Conservation (phyloP, 2,329 filamentous ascomycete species). For the Sporothrix phasma region DNA sequence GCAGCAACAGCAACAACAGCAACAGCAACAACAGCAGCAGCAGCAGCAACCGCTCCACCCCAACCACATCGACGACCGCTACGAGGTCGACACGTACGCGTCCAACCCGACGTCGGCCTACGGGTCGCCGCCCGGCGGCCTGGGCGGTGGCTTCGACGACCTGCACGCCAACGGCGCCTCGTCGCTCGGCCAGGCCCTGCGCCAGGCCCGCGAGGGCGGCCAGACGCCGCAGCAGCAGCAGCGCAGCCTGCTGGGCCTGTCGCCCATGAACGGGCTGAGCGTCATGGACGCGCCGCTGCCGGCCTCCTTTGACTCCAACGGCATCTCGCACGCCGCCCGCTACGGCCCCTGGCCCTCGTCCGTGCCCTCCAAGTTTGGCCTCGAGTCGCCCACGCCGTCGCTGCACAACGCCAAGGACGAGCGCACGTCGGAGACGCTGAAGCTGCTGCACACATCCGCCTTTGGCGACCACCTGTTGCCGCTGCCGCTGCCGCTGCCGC, state of each 20-base stretch:
- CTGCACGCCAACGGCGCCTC: background rate
- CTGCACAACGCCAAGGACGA: slow-evolving; percentile 52
- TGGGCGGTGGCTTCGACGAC: background rate
- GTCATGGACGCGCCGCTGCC: slow-evolving; percentile 87
- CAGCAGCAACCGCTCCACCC: too few species aligned
- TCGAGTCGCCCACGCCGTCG: slow-evolving; percentile 76
- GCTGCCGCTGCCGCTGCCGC: too few species aligned
- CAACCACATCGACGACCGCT: slow-evolving; percentile 37
- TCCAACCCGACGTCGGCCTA: slow-evolving; percentile 53
- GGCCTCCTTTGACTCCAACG: slow-evolving; percentile 92
- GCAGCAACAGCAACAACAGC: slow-evolving; percentile 30
- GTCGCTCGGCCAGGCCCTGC: slow-evolving; percentile 43
- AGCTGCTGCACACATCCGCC: slow-evolving; percentile 55
- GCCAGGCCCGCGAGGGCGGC: slow-evolving; percentile 22
- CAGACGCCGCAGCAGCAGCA: slow-evolving; percentile 19
- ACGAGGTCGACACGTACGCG: slow-evolving; percentile 38
- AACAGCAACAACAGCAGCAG: background rate
- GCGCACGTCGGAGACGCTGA: slow-evolving; percentile 53
- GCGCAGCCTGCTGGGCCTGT: slow-evolving; percentile 62
- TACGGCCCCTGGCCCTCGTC: slow-evolving; percentile 88
- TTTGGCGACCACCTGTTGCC: slow-evolving; percentile 54
- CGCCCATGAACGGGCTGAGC: slow-evolving; percentile 67
- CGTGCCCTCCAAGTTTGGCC: slow-evolving; percentile 80
- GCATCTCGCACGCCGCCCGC: slow-evolving; percentile 81
- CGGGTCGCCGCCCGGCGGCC: slow-evolving; percentile 66